Percentiles rank a stretch among this genome's conserved stretches.
phyloP scores from a whole-genome alignment of 768 basidiomycete species.

The Lanmaoa rubissima region DNA sequence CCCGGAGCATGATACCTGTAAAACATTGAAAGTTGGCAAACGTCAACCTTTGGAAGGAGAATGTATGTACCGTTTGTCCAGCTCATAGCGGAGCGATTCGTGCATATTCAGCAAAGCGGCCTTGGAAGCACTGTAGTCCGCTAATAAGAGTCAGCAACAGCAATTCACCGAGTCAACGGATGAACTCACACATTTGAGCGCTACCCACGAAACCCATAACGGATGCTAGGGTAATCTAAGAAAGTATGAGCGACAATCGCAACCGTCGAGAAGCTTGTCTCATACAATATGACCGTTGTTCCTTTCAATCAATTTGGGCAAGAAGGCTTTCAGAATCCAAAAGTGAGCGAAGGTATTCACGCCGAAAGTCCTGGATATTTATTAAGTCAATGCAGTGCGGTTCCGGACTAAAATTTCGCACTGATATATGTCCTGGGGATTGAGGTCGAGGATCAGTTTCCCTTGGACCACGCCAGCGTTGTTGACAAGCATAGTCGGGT shows the following conservation, averaged over 20 bases:
- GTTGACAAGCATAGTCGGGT: slow-evolving; percentile 89
- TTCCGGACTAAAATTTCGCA: slow-evolving; percentile 56
- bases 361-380: slow-evolving; percentile 68
- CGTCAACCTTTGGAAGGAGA: background rate
- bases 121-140: slow-evolving; percentile 92
- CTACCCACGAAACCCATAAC: slow-evolving; percentile 68
- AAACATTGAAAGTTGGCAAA: background rate
- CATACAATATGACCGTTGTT: slow-evolving; percentile 84
- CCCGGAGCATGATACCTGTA: slow-evolving; percentile 64
- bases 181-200: slow-evolving; percentile 69
- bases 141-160: slow-evolving; percentile 37
- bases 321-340: slow-evolving; percentile 90
- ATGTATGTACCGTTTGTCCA: slow-evolving; percentile 65
- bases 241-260: slow-evolving; percentile 14
- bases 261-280: slow-evolving; percentile 5
- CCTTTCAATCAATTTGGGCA: slow-evolving; percentile 78
- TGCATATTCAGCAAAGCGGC: slow-evolving; percentile 81
- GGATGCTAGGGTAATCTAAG: slow-evolving; percentile 75
- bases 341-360: slow-evolving; percentile 89
- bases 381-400: background rate
- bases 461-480: slow-evolving; percentile 95
- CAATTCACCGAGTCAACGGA: background rate
- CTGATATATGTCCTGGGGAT: slow-evolving; percentile 77
- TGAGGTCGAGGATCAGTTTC: slow-evolving; percentile 78
- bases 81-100: slow-evolving; percentile 84